A percentile compares a stretch with the other conserved stretches of the same genome.
phyloP scores from a whole-genome alignment of 148 eudicot genomes.

The Talinum fruticosum region DNA sequence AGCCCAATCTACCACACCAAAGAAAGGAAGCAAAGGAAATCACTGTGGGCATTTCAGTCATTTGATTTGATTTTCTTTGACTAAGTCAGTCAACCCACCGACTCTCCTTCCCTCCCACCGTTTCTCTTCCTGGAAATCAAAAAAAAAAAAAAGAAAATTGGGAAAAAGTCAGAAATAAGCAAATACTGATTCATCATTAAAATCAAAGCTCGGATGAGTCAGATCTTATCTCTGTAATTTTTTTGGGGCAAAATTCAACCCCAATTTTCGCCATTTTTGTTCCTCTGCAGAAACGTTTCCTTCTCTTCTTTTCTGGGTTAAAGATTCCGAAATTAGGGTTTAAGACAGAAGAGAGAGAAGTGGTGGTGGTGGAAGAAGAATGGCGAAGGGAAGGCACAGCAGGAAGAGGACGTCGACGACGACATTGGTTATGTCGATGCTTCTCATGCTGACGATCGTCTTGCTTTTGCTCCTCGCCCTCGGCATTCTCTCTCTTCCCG shows the following conservation, averaged over 20 bases:
- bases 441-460: conserved; percentile 59
- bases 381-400: conserved; percentile 49
- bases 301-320: too few relatives aligned
- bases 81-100: not conserved
- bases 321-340: conserved; percentile 18
- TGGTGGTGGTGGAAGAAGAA: conserved; percentile 9
- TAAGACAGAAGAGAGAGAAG: not conserved
- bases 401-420: conserved; percentile 59
- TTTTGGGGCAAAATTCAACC: not conserved
- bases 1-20: not conserved
- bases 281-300: too few relatives aligned
- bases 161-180: not conserved
- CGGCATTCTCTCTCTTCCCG: conserved; percentile 83
- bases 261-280: not conserved
- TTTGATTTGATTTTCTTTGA: not conserved
- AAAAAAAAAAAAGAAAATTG: not conserved
- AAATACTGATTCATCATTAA: not conserved
- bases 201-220: not conserved
- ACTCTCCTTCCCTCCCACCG: not conserved
- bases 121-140: not conserved
- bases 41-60: not conserved
- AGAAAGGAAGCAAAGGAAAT: not conserved
- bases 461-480: conserved; percentile 75
- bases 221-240: conserved; percentile 5
- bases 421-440: conserved; percentile 59